Evolutionary conservation across 2,329 filamentous ascomycete genomes (phyloP).

Genomic region (Trichoderma sp.): DNA sequence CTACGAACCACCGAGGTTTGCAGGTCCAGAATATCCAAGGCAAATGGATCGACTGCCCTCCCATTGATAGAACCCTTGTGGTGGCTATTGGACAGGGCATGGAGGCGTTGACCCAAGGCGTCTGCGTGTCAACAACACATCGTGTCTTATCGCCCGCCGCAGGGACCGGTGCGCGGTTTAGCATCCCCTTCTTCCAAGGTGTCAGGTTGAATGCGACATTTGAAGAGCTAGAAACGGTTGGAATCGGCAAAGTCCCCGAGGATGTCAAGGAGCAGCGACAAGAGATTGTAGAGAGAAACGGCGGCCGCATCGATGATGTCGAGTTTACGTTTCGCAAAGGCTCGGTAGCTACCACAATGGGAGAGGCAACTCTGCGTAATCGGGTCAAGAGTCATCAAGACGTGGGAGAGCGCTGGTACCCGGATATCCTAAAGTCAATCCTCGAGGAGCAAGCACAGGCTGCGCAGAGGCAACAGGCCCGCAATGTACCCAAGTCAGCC

Average conservation of each 20-base stretch:
- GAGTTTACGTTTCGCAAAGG: slow-evolving; percentile 82
- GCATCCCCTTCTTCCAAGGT: slow-evolving; percentile 85
- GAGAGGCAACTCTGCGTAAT: slow-evolving; percentile 82
- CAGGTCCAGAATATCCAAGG: slow-evolving; percentile 80
- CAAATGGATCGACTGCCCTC: slow-evolving; percentile 78
- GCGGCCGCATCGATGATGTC: slow-evolving; percentile 66
- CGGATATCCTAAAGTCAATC: slow-evolving; percentile 57
- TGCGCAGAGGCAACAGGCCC: slow-evolving; percentile 26
- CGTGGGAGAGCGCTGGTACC: slow-evolving; percentile 79
- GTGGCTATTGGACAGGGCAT: slow-evolving; percentile 85
- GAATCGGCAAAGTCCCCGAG: slow-evolving; percentile 58
- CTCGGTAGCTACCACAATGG: slow-evolving; percentile 62
- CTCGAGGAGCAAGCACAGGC: slow-evolving; percentile 54
- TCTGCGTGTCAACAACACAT: slow-evolving; percentile 79
- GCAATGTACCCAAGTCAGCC: slow-evolving; percentile 13
- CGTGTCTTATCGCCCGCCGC: slow-evolving; percentile 71
- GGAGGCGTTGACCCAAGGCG: slow-evolving; percentile 79
- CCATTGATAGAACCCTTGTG: slow-evolving; percentile 72
- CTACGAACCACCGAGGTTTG: slow-evolving; percentile 68
- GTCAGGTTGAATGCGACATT: slow-evolving; percentile 76
- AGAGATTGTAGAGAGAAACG: slow-evolving; percentile 53
- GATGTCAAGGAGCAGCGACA: slow-evolving; percentile 60
- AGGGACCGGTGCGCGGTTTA: slow-evolving; percentile 70
- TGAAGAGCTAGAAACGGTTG: slow-evolving; percentile 65
- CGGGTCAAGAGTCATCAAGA: slow-evolving; percentile 83